phyloP scores from a whole-genome alignment of 1,139 yeast species.

The Kazachstania sp. region DNA sequence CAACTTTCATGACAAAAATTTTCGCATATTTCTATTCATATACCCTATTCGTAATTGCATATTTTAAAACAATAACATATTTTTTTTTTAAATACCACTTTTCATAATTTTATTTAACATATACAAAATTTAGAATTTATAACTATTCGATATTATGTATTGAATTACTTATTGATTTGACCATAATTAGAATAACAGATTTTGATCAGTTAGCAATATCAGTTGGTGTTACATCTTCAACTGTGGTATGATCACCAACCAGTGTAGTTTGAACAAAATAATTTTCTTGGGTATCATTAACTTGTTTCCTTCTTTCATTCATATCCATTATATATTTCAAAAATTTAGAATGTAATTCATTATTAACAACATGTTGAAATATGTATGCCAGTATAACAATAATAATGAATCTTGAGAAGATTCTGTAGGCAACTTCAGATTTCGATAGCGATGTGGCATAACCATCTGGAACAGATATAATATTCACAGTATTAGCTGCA shows the following conservation, averaged over 20 bases:
- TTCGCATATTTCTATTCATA: neutral
- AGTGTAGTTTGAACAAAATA: constrained; percentile 7
- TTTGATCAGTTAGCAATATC: neutral
- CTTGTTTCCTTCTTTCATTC: neutral
- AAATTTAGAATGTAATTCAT: constrained; percentile 2
- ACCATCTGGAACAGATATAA: constrained; percentile 50
- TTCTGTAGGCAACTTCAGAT: constrained; percentile 33
- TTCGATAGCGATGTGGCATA: constrained; percentile 39
- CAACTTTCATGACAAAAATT: neutral
- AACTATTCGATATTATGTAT: too few species aligned
- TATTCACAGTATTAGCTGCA: constrained; percentile 69
- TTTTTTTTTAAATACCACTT: too few species aligned
- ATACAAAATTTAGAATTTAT: too few species aligned
- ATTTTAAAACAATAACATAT: too few species aligned
- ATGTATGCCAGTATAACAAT: constrained; percentile 30
- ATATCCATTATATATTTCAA: neutral
- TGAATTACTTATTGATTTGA: too few species aligned
- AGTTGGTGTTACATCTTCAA: neutral
- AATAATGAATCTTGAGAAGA: constrained; percentile 40
- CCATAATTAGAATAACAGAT: too few species aligned
- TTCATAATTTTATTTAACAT: too few species aligned
- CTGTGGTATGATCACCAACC: constrained; percentile 3
- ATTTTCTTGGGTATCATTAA: neutral
- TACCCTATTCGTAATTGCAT: neutral
- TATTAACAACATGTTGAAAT: constrained; percentile 3